phyloP scores from a whole-genome alignment of 2,329 filamentous ascomycete species.

The Fusarium aywerte region DNA sequence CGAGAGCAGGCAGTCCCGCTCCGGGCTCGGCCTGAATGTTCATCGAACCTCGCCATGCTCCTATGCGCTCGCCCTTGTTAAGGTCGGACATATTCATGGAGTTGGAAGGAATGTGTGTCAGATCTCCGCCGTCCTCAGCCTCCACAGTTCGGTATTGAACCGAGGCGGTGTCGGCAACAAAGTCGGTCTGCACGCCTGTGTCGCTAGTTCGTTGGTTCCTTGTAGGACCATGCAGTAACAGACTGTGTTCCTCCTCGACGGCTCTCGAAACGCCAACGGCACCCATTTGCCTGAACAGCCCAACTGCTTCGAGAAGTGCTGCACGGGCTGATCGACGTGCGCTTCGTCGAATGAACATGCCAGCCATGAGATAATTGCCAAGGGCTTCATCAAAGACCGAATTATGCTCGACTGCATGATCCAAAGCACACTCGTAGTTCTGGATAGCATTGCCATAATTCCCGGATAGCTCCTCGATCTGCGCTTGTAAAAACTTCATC shows the following conservation, averaged over 20 bases:
- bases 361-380: constrained; percentile 78
- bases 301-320: constrained; percentile 74
- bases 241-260: constrained; percentile 74
- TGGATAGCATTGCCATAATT: constrained; percentile 68
- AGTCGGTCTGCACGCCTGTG: constrained; percentile 75
- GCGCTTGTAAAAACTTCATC: constrained; percentile 74
- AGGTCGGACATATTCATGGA: constrained; percentile 57
- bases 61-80: constrained; percentile 66
- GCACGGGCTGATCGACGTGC: constrained; percentile 75
- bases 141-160: constrained; percentile 63
- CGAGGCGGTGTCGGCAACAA: constrained; percentile 66
- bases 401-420: constrained; percentile 75
- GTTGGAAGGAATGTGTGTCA: constrained; percentile 56
- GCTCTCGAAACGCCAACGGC: constrained; percentile 75
- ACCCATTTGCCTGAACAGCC: constrained; percentile 74
- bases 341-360: constrained; percentile 72
- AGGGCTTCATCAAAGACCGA: constrained; percentile 78
- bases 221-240: constrained; percentile 71
- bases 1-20: constrained; percentile 75
- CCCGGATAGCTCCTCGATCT: constrained; percentile 70
- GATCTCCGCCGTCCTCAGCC: constrained; percentile 57
- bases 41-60: constrained; percentile 72
- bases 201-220: constrained; percentile 70
- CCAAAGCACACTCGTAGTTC: constrained; percentile 75
- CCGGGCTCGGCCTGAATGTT: constrained; percentile 65